Base-by-base conservation (phyloP, 225 moss, liverwort and hornwort species). In the Climacium dendroides region DNA sequence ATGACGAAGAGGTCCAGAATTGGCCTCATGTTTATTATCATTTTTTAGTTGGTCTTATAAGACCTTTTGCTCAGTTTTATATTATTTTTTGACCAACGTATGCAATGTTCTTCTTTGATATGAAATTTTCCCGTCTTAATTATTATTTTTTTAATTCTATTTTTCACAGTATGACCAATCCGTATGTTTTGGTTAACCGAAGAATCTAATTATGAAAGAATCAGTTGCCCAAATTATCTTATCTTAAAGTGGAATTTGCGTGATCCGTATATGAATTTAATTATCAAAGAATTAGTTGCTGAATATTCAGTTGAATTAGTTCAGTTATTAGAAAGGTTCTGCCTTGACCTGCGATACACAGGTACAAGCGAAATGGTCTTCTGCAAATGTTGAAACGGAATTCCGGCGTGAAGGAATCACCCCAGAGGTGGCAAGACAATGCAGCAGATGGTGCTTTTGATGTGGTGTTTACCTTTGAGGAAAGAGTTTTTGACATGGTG, bases 391-490 rank as follows among this genome's bases (percentile, higher is more conserved):
- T 98, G 93, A 95, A 95, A 91, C 96, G 98, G 41, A 98, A 98
- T 78, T 89, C 95, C 63, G 91, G 90, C 60, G 98, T 98, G 84
- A 98, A 98, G 87, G 98, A 96, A 62, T 96, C 96, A 32, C 98
- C 98, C 29, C 98, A 98, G 89, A 93, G 96, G 62, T 98, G 98
- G 98, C 98, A 98, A 85, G 97, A 98, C 93, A 98, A 98, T 91
- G 96, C 95, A 70, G 94, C 93, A 52, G 98, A 98, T 87, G 98
- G 98, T 74, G 94, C 94, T 12, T 98, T 98, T 92, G 97, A 98
- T 89, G 96, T 98, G 90, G 97, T 98, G 87, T 96, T 98, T 86
- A 98, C 98, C 17, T 98, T 98, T 89, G 98, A 98, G 89, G 98
- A 98, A 87, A 92, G 98, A 88, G 98, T 98, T 54, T 98, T 98